Evolutionary conservation across 768 basidiomycete genomes (phyloP), one percentile per base, ranked within the genome.

Genomic region (Lactarius akahatsu): DNA sequence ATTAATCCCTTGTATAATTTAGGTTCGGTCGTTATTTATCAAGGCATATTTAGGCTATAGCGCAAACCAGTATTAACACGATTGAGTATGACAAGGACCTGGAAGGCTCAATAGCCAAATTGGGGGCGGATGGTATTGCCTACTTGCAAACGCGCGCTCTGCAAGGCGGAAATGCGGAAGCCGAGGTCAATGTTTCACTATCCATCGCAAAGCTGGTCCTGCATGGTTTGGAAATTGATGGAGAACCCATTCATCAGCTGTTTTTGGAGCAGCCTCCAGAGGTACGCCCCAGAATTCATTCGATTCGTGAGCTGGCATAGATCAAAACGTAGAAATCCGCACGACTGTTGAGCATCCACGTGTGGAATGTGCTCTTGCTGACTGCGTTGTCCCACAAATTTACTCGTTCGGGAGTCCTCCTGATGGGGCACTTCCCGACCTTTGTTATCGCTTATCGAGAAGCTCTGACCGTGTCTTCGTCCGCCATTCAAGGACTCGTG

Each of bases 321-420:
- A 57, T 34, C 47, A 20, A 36, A 26, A 18, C 26, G 38, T 41
- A 69, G 69, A 64, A 57, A 58, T 43, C 32, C 8, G 45, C 47
- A 1, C 67, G 67, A n/a, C 61, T 63, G 30, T 77, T 81, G 30
- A 76, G 76, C 41, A 77, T 89, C 2, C 83, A 86, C 18, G 78
- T 83, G 2, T 92, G 90, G 90, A 90, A 88, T 71, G 74, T 88
- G 40, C 73, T 92, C 23, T 74, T 82, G 0, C 74, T 91, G 20
- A 80, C 83, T 1, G 84, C 84, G 0, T 75, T 91, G 43, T 74
- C 80, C 6, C 62, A 62, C 26, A 67, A 80, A 78, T 65, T 72
- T 72, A 34, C 76, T 73, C 15, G 72, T 73, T 47, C 79, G 65
- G 69, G 83, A 73, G 75, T 76, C 67, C 60, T 80, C 36, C 72